A percentile compares a stretch with the other conserved stretches of the same genome.
Evolutionary conservation across 345 rosid genomes (phyloP).

Genomic region (Kernera saxatilis): DNA sequence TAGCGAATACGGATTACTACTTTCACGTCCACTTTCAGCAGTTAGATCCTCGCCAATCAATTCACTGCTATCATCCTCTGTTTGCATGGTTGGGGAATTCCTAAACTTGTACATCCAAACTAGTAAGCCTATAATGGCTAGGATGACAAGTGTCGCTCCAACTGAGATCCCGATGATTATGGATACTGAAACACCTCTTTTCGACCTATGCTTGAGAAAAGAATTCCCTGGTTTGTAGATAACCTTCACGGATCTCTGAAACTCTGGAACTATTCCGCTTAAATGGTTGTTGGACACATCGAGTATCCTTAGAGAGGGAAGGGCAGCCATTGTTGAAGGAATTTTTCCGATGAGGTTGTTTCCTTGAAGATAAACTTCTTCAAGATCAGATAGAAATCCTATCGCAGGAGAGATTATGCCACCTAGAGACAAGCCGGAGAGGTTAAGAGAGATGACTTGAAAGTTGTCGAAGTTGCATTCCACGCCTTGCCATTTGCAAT

Average conservation of each 20-base stretch:
- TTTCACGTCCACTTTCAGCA: background rate
- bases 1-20: background rate
- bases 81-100: background rate
- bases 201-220: no score
- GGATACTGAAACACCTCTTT: background rate
- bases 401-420: background rate
- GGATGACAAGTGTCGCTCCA: background rate
- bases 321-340: background rate
- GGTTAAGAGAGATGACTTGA: background rate
- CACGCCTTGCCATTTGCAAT: background rate
- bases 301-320: background rate
- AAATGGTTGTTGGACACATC: background rate
- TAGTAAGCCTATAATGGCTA: background rate
- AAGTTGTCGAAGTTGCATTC: background rate
- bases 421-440: background rate
- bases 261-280: no score
- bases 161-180: background rate
- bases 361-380: background rate
- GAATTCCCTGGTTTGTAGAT: no score
- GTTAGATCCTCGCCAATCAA: background rate
- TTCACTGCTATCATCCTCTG: background rate
- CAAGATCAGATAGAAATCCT: background rate
- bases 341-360: background rate
- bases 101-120: background rate
- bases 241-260: no score